Conservation (phyloP, 257 asterid species). For the Orobanche coerulescens region DNA sequence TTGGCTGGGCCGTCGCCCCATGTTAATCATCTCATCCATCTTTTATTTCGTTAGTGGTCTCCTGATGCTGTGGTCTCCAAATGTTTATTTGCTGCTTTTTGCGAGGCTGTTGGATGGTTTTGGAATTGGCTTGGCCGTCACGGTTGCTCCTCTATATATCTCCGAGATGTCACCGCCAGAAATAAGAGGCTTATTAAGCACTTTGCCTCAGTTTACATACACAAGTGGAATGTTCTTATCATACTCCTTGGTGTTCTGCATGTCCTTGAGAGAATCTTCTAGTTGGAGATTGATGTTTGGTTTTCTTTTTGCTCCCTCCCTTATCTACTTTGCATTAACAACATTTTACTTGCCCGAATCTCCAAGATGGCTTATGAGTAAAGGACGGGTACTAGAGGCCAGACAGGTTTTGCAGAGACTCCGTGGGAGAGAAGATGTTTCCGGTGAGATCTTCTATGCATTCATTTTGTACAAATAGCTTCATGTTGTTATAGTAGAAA, state of each 20-base stretch:
- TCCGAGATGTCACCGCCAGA: slow-evolving; percentile 69
- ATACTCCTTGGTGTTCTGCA: slow-evolving; percentile 47
- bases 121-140: slow-evolving; percentile 58
- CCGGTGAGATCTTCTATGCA: slow-evolving; percentile 33
- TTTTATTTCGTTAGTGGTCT: slow-evolving; percentile 43
- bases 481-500: no score
- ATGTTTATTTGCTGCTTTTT: slow-evolving; percentile 43
- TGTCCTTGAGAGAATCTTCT: slow-evolving; percentile 46
- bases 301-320: slow-evolving; percentile 41
- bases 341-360: slow-evolving; percentile 62
- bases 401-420: slow-evolving; percentile 48
- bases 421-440: slow-evolving; percentile 54
- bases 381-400: slow-evolving; percentile 55
- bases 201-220: slow-evolving; percentile 60
- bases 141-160: slow-evolving; percentile 52
- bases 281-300: slow-evolving; percentile 69
- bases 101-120: slow-evolving; percentile 60
- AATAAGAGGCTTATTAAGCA: slow-evolving; percentile 51
- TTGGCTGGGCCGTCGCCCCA: slow-evolving; percentile 53
- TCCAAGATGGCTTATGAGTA: slow-evolving; percentile 75
- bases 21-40: slow-evolving; percentile 46
- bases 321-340: slow-evolving; percentile 36
- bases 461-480: neutral
- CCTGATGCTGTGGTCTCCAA: slow-evolving; percentile 64
- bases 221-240: slow-evolving; percentile 47